Percentiles rank a stretch among this genome's conserved stretches.
Evolutionary conservation across 352 stramenopile species (phyloP).

Genomic region (Phytophthora pistaciae): DNA sequence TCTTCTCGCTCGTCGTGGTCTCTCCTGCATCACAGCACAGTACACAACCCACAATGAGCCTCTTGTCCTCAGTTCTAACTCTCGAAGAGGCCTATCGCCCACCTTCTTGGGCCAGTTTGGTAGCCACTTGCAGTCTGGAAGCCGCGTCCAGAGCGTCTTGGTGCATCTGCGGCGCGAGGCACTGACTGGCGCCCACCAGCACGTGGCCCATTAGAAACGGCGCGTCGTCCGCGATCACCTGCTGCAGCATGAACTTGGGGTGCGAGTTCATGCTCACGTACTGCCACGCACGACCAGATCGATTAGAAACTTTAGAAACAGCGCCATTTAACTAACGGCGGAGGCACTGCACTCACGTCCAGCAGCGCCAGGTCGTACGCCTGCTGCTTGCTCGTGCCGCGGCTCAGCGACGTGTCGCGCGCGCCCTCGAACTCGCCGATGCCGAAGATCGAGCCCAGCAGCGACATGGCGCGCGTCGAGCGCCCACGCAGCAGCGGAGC

Average conservation of each 20-base stretch:
- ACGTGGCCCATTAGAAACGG: conserved; percentile 87
- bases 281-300: conserved; percentile 25
- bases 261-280: conserved; percentile 86
- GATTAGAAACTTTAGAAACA: conserved; percentile 34
- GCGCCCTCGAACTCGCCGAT: conserved; percentile 85
- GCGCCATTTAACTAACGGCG: not conserved
- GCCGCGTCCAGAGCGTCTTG: conserved; percentile 70
- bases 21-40: conserved; percentile 22
- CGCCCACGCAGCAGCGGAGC: conserved; percentile 11
- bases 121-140: conserved; percentile 36
- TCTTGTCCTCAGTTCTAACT: conserved; percentile 11
- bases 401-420: conserved; percentile 63
- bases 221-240: conserved; percentile 68
- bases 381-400: conserved; percentile 72
- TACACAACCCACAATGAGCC: not conserved
- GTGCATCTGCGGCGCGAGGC: conserved; percentile 68
- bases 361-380: conserved; percentile 78
- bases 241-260: conserved; percentile 77
- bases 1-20: conserved; percentile 56
- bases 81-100: not conserved
- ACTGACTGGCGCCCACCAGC: conserved; percentile 81
- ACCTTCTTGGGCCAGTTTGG: conserved; percentile 54
- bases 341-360: conserved; percentile 41
- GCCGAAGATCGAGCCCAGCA: conserved; percentile 81
- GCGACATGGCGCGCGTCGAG: conserved; percentile 58